Evolutionary conservation across 768 basidiomycete species (phyloP).

Genomic region (Rhizopogon salebrosus): DNA sequence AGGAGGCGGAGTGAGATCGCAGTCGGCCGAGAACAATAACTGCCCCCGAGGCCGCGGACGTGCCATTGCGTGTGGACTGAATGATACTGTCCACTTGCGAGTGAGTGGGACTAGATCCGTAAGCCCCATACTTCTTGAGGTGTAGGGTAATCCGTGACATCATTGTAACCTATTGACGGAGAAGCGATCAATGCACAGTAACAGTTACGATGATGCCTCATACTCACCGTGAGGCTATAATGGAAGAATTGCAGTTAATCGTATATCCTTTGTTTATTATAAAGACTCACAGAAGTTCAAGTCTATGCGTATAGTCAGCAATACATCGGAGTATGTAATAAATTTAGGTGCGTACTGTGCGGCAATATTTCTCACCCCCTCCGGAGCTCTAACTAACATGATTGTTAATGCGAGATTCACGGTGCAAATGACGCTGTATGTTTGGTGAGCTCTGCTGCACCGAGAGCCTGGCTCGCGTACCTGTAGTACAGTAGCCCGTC

Average conservation of each 20-base stretch:
- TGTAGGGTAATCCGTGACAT: conserved; percentile 66
- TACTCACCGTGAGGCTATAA: conserved; percentile 12
- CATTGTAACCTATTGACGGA: conserved; percentile 45
- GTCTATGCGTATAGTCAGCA: conserved; percentile 10
- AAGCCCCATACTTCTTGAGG: conserved; percentile 35
- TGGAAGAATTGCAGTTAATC: conserved; percentile 32
- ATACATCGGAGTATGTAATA: not conserved
- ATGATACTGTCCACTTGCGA: not conserved
- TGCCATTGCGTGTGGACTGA: not conserved
- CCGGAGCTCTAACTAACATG: conserved; percentile 29
- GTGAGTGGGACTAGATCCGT: not conserved
- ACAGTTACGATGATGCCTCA: not conserved
- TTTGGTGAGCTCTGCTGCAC: not conserved
- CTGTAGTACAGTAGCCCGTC: conserved; percentile 34
- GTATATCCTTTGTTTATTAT: conserved; percentile 20
- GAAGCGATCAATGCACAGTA: not conserved
- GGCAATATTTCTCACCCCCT: conserved; percentile 30
- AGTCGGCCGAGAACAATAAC: not conserved
- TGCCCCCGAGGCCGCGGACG: not conserved
- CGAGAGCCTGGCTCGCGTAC: conserved; percentile 8
- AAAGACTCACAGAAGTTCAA: conserved; percentile 36
- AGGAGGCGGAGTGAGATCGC: not conserved
- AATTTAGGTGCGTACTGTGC: conserved; percentile 24
- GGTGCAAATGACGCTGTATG: conserved; percentile 31
- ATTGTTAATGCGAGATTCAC: conserved; percentile 33